Percentiles rank a stretch among this genome's conserved stretches.
phyloP scores from a whole-genome alignment of 495 filamentous ascomycete genomes.

The Xylaria bambusicola region DNA sequence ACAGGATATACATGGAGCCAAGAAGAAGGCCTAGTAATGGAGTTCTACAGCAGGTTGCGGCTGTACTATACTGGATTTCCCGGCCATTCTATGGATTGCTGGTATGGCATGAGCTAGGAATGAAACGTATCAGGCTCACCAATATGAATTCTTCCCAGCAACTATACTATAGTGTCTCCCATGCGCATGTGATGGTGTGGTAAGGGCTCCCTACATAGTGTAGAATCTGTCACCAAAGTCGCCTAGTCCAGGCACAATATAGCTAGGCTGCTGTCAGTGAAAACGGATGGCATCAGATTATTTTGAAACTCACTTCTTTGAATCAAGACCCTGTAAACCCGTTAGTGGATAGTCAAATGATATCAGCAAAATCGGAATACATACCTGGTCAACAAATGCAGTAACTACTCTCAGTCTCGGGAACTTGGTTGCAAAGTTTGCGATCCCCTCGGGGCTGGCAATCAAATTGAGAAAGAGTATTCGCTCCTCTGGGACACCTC shows the following conservation, averaged over 20 bases:
- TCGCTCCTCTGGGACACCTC: slow-evolving; percentile 89
- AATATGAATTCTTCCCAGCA: not conserved
- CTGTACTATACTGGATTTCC: not conserved
- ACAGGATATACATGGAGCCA: not conserved
- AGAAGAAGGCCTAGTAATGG: not conserved
- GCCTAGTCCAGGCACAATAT: slow-evolving; percentile 92
- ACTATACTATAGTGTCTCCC: not conserved
- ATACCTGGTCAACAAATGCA: slow-evolving; percentile 84
- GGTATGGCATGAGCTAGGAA: not conserved
- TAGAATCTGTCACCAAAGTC: slow-evolving; percentile 98
- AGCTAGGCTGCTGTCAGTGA: slow-evolving; percentile 57
- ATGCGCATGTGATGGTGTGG: not conserved
- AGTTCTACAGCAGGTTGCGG: not conserved
- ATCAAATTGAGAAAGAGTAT: slow-evolving; percentile 97
- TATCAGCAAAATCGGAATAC: slow-evolving; percentile 4
- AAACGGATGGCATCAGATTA: slow-evolving; percentile 1
- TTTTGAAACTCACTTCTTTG: slow-evolving; percentile 76
- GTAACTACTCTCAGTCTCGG: slow-evolving; percentile 93
- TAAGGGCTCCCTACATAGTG: slow-evolving; percentile 61
- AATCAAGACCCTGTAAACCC: slow-evolving; percentile 68
- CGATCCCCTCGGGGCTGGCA: slow-evolving; percentile 89
- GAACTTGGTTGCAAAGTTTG: slow-evolving; percentile 85
- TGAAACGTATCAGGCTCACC: not conserved
- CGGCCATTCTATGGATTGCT: not conserved
- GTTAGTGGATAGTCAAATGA: slow-evolving; percentile 28